Evolutionary conservation across 2,329 filamentous ascomycete species (phyloP), one percentile per base, ranked within the genome.

Genomic region (Arthroderma sp.): DNA sequence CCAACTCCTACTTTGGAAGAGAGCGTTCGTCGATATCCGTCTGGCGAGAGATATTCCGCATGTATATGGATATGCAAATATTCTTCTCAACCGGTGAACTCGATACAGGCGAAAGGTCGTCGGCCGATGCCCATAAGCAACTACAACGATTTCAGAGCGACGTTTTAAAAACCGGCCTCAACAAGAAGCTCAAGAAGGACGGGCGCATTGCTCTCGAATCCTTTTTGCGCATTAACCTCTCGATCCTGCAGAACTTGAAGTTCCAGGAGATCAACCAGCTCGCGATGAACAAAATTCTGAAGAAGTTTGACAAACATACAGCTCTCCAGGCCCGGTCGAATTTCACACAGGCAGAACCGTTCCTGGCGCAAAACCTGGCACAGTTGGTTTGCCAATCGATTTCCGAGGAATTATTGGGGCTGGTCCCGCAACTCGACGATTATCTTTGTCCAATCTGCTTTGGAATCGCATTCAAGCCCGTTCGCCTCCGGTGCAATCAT

Each of bases 261-360:
- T 94, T 93, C 53, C 84, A 88, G 55, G 85, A 91, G 57, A 79
- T 93, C 51, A 93, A 94, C 55, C 76, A 77, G 51, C 74, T 74
- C 29, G 86, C 86, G 1, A 77, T 91, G 55, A 69, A 69, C 31
- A 94, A 94, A 61, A 94, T 94, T 42, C 65, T 94, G 43, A 94
- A 94, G 61, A 94, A 89, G 64, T 94, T 94, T 58, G 84, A 91
- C 63, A 94, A 94, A 63, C 77, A 79, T 47, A 94, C 86, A 1
- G 78, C 81, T 1, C 69, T 93, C 15, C 78, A 81, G 28, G 78
- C 81, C 1, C 78, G 78, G 34, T 67, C 74, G 32, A 71, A 70
- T 0, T 83, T 85, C 51, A 77, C 79, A 0, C 66, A 69, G 6
- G 67, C 71, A 27, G 71, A 76, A 22, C 72, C 73, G 40, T 73